These are phyloP conservation scores for Phytophthora aleatoria DNA, from an alignment of 352 stramenopile species.

Conservation along the genomic window DNA sequence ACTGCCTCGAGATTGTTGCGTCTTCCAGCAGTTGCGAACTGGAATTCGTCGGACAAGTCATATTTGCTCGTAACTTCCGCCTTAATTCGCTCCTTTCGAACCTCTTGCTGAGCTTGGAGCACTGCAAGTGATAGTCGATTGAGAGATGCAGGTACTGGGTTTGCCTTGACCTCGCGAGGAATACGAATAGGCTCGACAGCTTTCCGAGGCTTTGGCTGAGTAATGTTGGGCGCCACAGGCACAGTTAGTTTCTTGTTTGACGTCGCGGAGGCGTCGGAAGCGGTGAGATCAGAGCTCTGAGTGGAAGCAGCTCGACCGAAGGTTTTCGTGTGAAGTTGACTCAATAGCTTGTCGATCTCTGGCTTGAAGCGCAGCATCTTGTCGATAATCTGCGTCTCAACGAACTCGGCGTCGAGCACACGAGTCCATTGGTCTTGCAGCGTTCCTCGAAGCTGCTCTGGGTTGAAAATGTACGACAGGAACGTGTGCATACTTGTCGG, in stretches of 20 bases:
- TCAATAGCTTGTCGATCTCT: conserved; percentile 46
- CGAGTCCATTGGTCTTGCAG: conserved; percentile 83
- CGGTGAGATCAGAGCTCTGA: background rate
- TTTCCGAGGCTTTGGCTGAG: conserved; percentile 72
- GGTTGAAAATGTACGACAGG: conserved; percentile 86
- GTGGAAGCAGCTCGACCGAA: conserved; percentile 51
- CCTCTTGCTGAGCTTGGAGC: conserved; percentile 58
- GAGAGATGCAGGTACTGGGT: conserved; percentile 65
- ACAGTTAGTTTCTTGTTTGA: conserved; percentile 68
- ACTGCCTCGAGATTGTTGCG: conserved; percentile 74
- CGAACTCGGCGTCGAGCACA: conserved; percentile 85
- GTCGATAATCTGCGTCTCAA: conserved; percentile 73
- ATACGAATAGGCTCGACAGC: conserved; percentile 83
- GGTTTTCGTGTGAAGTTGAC: conserved; percentile 68
- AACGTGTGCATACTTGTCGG: conserved; percentile 88
- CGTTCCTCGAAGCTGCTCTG: conserved; percentile 56
- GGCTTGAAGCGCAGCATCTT: conserved; percentile 58
- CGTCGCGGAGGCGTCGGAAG: conserved; percentile 4
- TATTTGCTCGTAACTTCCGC: conserved; percentile 78
- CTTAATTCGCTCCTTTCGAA: conserved; percentile 61
- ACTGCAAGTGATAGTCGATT: conserved; percentile 71
- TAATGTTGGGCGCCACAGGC: conserved; percentile 85
- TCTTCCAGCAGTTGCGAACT: conserved; percentile 75
- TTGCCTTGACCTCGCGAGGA: conserved; percentile 73
- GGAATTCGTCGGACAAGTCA: conserved; percentile 66